phyloP scores from a whole-genome alignment of 75 land plant genomes.

The Sequoia sempervirens region DNA sequence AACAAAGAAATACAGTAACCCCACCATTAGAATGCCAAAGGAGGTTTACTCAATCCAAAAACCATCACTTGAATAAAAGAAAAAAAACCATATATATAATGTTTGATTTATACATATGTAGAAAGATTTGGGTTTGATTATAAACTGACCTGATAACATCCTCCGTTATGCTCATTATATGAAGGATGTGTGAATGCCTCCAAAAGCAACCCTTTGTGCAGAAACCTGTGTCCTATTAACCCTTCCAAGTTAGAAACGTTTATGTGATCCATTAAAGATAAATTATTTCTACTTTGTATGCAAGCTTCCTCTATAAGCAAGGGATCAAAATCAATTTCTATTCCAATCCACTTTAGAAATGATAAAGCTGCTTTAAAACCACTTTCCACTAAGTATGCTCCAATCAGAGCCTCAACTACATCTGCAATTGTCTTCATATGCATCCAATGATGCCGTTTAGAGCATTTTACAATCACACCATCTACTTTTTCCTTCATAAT shows the following conservation, averaged over 20 bases:
- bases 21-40: background rate
- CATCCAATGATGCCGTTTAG: conserved; percentile 61
- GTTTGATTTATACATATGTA: background rate
- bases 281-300: conserved; percentile 22
- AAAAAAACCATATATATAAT: background rate
- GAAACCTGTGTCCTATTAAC: conserved; percentile 49
- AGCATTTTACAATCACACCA: conserved; percentile 33
- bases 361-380: conserved; percentile 73
- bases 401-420: conserved; percentile 90
- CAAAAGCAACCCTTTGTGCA: conserved; percentile 66
- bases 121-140: background rate
- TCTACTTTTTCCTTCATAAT: conserved; percentile 9
- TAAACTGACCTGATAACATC: conserved; percentile 83
- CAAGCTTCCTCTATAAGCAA: conserved; percentile 23
- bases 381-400: conserved; percentile 81
- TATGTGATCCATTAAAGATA: conserved; percentile 25
- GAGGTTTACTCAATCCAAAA: background rate
- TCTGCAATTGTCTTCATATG: conserved; percentile 90
- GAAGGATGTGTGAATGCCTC: conserved; percentile 95
- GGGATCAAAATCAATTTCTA: conserved; percentile 48
- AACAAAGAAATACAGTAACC: conserved; percentile 4
- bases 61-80: background rate
- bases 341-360: conserved; percentile 86
- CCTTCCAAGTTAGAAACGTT: conserved; percentile 46
- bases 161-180: conserved; percentile 46